Percentiles rank a stretch among this genome's conserved stretches.
Evolutionary conservation across 2,329 filamentous ascomycete genomes (phyloP).

Genomic region (Stenocarpella maydis): DNA sequence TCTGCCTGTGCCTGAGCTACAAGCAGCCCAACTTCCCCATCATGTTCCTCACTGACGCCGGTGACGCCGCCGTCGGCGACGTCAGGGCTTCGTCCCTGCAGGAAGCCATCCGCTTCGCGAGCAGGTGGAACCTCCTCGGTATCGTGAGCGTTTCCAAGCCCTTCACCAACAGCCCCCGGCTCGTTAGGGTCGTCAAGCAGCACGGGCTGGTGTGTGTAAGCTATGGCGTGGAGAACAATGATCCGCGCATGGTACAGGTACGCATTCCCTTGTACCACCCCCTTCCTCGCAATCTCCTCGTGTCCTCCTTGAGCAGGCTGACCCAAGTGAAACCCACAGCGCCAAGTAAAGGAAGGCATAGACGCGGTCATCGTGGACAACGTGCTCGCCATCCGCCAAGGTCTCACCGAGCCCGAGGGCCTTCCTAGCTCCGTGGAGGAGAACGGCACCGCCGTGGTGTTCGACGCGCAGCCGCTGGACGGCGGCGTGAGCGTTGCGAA

Average conservation of each 20-base stretch:
- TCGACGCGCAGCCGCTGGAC: slow-evolving; percentile 3
- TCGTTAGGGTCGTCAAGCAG: slow-evolving; percentile 94
- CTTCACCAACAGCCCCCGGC: slow-evolving; percentile 84
- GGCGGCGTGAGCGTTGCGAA: slow-evolving; percentile 29
- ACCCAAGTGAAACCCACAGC: slow-evolving; percentile 52
- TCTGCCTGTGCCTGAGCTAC: slow-evolving; percentile 92
- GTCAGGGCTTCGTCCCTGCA: slow-evolving; percentile 91
- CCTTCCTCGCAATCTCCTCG: slow-evolving; percentile 18
- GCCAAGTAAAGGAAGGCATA: slow-evolving; percentile 93
- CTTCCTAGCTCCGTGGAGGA: slow-evolving; percentile 9
- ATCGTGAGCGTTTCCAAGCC: slow-evolving; percentile 91
- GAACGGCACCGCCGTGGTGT: slow-evolving; percentile 4
- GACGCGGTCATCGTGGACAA: slow-evolving; percentile 98
- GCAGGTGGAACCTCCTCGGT: slow-evolving; percentile 91
- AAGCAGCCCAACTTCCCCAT: slow-evolving; percentile 98
- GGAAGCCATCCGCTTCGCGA: slow-evolving; percentile 94
- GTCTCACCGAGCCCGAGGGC: slow-evolving; percentile 65
- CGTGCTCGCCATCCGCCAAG: slow-evolving; percentile 91
- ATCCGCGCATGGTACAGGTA: slow-evolving; percentile 85
- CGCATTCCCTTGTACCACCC: slow-evolving; percentile 43
- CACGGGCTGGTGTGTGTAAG: slow-evolving; percentile 93
- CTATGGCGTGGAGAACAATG: slow-evolving; percentile 92
- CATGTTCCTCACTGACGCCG: slow-evolving; percentile 91
- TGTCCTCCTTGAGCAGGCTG: not conserved
- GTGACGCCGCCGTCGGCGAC: slow-evolving; percentile 82